A percentile compares a stretch with the other conserved stretches of the same genome.
These are phyloP conservation scores for Aspergillus sclerotioniger DNA, from an alignment of 495 filamentous ascomycete species.

Conservation along the genomic window DNA sequence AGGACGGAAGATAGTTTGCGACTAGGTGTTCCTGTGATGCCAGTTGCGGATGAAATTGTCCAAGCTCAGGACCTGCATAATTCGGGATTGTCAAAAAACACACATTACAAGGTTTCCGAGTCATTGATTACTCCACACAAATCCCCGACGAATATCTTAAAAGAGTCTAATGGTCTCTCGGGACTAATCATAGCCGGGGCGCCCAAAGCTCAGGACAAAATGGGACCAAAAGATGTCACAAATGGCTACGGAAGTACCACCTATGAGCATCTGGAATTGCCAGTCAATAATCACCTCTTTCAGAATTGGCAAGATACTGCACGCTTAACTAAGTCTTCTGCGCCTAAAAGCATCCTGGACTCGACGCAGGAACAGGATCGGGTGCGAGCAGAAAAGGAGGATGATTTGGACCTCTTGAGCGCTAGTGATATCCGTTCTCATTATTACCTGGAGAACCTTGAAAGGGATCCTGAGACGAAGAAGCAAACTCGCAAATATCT, in stretches of 20 bases:
- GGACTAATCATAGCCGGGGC: not conserved
- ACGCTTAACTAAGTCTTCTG: not conserved
- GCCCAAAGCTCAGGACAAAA: not conserved
- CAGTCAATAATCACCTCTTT: not conserved
- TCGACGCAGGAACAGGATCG: not conserved
- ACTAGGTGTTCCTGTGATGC: not conserved
- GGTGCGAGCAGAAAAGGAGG: slow-evolving; percentile 15
- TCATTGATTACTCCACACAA: too few relatives aligned
- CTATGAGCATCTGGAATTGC: not conserved
- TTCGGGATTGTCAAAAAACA: not conserved
- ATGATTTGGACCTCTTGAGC: slow-evolving; percentile 44
- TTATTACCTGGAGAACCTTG: slow-evolving; percentile 29
- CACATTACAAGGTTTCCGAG: not conserved
- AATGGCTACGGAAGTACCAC: not conserved
- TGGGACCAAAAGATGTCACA: not conserved
- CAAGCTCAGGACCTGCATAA: not conserved
- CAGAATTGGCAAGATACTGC: not conserved
- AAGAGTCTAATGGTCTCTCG: not conserved
- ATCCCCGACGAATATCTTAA: not conserved
- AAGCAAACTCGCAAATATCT: slow-evolving; percentile 28
- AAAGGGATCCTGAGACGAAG: slow-evolving; percentile 26
- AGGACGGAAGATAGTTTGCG: not conserved
- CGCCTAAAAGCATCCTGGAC: not conserved
- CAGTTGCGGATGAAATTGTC: not conserved
- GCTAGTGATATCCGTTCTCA: slow-evolving; percentile 51